These are phyloP conservation scores for Candida mesenterica DNA, from an alignment of 1,139 yeast species.

Conservation along the genomic window DNA sequence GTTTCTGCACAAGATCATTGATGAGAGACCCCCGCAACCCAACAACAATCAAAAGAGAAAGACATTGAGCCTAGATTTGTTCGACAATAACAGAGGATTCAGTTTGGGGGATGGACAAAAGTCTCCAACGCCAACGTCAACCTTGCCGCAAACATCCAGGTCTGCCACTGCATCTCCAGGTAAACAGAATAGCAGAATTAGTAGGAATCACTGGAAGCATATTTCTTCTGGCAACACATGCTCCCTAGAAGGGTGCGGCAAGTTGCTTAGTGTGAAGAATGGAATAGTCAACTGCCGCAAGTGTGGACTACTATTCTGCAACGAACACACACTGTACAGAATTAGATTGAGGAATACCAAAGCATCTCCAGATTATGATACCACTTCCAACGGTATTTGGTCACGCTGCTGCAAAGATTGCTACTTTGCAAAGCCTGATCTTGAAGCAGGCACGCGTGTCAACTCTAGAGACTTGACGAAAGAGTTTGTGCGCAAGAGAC, in stretches of 20 bases:
- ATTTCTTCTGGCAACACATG: constrained; percentile 38
- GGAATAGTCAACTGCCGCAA: constrained; percentile 61
- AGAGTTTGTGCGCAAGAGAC: constrained; percentile 43
- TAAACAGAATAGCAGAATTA: constrained; percentile 25
- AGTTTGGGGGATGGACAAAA: constrained; percentile 20
- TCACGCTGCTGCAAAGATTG: constrained; percentile 68
- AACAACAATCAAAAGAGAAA: constrained; percentile 21
- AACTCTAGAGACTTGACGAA: constrained; percentile 43
- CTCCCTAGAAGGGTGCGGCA: constrained; percentile 35
- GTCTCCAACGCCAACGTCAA: constrained; percentile 2
- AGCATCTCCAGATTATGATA: constrained; percentile 28
- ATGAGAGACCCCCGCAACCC: constrained; percentile 8
- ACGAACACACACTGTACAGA: constrained; percentile 58
- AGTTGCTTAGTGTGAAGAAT: constrained; percentile 42
- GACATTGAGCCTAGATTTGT: constrained; percentile 31
- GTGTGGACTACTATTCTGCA: constrained; percentile 75
- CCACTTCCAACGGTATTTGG: constrained; percentile 54
- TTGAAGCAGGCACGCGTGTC: constrained; percentile 41
- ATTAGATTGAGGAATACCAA: constrained; percentile 41
- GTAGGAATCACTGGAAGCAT: constrained; percentile 64
- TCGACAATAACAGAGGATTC: constrained; percentile 37
- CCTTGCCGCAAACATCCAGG: constrained; percentile 1
- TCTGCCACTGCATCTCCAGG: constrained; percentile 4
- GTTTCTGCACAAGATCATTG: constrained; percentile 18
- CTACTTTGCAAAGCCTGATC: constrained; percentile 55